A percentile compares a stretch with the other conserved stretches of the same genome.
phyloP scores from a whole-genome alignment of 2,329 filamentous ascomycete genomes.

The Dothistroma pini region DNA sequence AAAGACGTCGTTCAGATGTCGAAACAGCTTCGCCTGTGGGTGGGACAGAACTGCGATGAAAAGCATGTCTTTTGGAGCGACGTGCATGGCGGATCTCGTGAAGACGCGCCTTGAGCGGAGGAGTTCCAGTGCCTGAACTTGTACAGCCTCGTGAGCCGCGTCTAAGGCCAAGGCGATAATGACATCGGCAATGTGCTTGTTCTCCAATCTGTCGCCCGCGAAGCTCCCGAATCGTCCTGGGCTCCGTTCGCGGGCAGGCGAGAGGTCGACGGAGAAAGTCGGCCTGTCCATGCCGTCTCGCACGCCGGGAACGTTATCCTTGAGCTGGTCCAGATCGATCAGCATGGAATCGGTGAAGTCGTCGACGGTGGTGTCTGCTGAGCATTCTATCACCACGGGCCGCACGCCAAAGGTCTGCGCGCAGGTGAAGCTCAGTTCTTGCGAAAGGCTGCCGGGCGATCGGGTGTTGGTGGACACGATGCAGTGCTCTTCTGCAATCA shows the following conservation, averaged over 20 bases:
- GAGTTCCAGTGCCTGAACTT: conserved; percentile 75
- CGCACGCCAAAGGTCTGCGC: conserved; percentile 68
- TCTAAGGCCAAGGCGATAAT: conserved; percentile 80
- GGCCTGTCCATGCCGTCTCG: conserved; percentile 5
- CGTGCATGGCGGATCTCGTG: conserved; percentile 68
- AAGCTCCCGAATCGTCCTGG: conserved; percentile 22
- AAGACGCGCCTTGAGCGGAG: conserved; percentile 75
- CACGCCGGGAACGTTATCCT: conserved; percentile 14
- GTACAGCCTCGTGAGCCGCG: conserved; percentile 66
- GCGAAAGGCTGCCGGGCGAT: conserved; percentile 19
- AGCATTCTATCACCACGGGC: conserved; percentile 68
- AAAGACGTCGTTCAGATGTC: conserved; percentile 69
- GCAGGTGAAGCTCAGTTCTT: conserved; percentile 58
- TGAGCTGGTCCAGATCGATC: conserved; percentile 32
- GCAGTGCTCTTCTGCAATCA: conserved; percentile 81
- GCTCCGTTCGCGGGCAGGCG: conserved; percentile 12
- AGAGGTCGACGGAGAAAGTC: conserved; percentile 15
- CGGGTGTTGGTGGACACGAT: conserved; percentile 70
- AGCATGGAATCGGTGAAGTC: conserved; percentile 74
- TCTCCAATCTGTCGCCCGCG: conserved; percentile 39
- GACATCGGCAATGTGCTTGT: conserved; percentile 68
- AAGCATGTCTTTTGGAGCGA: conserved; percentile 72
- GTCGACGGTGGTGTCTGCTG: conserved; percentile 69
- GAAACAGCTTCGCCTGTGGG: conserved; percentile 35
- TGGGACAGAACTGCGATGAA: conserved; percentile 64